phyloP scores from a whole-genome alignment of 208 protist genomes.

The Herpetomonas tarakana region DNA sequence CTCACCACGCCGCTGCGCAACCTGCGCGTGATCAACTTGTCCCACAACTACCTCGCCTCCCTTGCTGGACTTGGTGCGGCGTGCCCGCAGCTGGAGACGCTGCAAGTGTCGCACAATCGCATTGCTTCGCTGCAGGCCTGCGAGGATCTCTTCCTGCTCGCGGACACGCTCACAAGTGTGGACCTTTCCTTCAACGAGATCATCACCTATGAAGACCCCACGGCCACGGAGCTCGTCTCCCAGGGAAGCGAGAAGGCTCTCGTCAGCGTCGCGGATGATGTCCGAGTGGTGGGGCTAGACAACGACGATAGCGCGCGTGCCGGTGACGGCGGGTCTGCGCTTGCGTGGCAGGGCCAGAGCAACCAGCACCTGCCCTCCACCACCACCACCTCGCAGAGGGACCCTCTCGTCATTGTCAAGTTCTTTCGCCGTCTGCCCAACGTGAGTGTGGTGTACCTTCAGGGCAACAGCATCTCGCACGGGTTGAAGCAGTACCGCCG shows the following conservation, averaged over 20 bases:
- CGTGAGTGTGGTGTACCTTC: constrained; percentile 90
- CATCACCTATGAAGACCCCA: constrained; percentile 22
- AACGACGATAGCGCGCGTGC: neutral
- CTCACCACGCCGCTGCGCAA: constrained; percentile 46
- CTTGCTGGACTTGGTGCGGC: constrained; percentile 48
- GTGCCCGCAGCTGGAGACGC: constrained; percentile 58
- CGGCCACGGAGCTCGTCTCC: neutral
- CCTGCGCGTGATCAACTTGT: constrained; percentile 81
- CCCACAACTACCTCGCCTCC: constrained; percentile 72
- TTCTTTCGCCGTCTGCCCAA: constrained; percentile 77
- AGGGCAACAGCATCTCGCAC: constrained; percentile 72
- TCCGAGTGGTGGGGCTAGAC: neutral
- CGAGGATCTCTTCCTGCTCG: constrained; percentile 62
- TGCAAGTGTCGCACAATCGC: constrained; percentile 75
- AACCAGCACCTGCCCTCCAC: neutral
- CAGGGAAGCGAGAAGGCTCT: constrained; percentile 5
- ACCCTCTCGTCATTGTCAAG: constrained; percentile 47
- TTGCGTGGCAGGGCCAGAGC: too few relatives aligned
- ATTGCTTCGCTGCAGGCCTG: constrained; percentile 69
- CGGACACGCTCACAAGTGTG: constrained; percentile 81
- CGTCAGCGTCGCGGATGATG: constrained; percentile 19
- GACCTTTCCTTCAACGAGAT: constrained; percentile 93
- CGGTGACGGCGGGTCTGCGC: too few relatives aligned
- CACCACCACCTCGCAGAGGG: constrained; percentile 10
- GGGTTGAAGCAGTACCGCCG: constrained; percentile 83